Base-by-base conservation (phyloP, 345 rosid species). In the Viola odorata region DNA sequence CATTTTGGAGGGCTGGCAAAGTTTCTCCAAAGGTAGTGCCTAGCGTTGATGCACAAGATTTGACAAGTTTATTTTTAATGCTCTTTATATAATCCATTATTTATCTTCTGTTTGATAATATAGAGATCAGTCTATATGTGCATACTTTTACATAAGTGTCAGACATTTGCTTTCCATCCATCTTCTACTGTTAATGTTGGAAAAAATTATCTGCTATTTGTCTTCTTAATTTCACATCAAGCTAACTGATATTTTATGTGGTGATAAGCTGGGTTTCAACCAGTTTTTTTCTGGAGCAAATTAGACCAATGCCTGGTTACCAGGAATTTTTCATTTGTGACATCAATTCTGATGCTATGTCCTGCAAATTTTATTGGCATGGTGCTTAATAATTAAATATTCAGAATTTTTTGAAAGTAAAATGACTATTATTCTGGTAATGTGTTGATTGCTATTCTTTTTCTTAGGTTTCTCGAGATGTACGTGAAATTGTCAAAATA, bases 401-500 rank as follows among this genome's bases (percentile, higher is more conserved):
- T 50, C 36, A 16, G 16, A 59, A 15, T 13, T 44, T 11, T 13
- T 36, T 58, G 59, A 60, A 36, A 6, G 5, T 45, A 23, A 37
- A 47, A 37, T 55, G 48, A 13, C 14, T 14, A 9, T 32, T 0
- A n/a, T n/a, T n/a, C n/a, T n/a, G n/a, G n/a, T n/a, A n/a, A 3
- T 38, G 14, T 32, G 55, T 49, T 52, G 45, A 51, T 45, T 65
- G 32, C 37, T 61, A 40, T 61, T 37, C 47, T 41, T 64, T 67
- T 53, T 66, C 68, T 64, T 68, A 92, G 98, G 88, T 83, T 68
- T 84, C 96, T 36, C 78, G 79, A 78, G 78, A 87, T 71, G 81
- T 92, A 63, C 94, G 87, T 3, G 97, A 89, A 69, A 83, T 92
- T 61, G 79, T 84, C 80, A 87, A 89, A 76, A 91, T 84, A 69